These are phyloP conservation scores for Turritis glabra DNA, from an alignment of 345 rosid genomes.

Conservation along the genomic window DNA sequence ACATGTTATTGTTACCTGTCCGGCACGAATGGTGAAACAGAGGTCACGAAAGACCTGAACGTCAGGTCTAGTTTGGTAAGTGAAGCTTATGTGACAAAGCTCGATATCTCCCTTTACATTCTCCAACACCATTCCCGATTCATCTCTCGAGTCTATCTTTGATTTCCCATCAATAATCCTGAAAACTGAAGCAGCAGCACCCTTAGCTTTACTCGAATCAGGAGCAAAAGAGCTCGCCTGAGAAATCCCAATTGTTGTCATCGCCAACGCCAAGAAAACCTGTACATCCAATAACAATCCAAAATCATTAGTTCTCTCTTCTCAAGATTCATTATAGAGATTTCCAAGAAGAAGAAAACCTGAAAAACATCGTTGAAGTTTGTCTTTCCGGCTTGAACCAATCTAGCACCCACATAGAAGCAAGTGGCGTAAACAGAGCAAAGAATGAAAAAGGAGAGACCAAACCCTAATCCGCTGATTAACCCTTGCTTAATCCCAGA, in stretches of 20 bases:
- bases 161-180: slow-evolving; percentile 56
- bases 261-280: neutral
- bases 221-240: slow-evolving; percentile 54
- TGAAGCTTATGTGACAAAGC: slow-evolving; percentile 51
- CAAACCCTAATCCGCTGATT: neutral
- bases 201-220: slow-evolving; percentile 51
- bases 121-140: slow-evolving; percentile 48
- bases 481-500: neutral
- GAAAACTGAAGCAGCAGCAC: slow-evolving; percentile 59
- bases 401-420: neutral
- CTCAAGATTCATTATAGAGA: neutral
- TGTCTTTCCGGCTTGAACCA: neutral
- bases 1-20: slow-evolving; percentile 53
- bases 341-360: neutral
- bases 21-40: slow-evolving; percentile 51
- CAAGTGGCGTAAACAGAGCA: neutral
- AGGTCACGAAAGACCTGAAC: slow-evolving; percentile 55
- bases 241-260: slow-evolving; percentile 41
- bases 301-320: neutral
- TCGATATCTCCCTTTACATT: slow-evolving; percentile 56
- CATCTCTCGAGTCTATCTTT: slow-evolving; percentile 52
- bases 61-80: slow-evolving; percentile 62
- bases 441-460: neutral
- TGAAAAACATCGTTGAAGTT: neutral
- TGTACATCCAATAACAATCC: neutral